Conservation (phyloP, 352 stramenopile genomes). For the Globisporangium spiculum region DNA sequence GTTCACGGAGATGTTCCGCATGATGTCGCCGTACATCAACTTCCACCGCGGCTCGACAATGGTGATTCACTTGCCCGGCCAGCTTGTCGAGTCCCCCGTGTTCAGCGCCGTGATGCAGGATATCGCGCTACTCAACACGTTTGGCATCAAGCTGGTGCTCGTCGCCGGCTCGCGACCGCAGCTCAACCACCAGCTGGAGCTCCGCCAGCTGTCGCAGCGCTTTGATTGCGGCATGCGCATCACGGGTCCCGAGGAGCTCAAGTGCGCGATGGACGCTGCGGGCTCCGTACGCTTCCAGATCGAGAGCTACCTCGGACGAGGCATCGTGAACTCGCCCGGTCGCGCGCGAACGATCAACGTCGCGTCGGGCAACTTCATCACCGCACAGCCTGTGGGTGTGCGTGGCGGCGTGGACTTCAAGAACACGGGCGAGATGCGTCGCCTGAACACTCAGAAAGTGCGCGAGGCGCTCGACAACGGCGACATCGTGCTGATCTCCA, state of each 20-base stretch:
- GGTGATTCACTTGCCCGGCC: constrained; percentile 95
- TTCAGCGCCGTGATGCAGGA: constrained; percentile 95
- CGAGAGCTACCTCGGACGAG: constrained; percentile 79
- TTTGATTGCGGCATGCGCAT: constrained; percentile 87
- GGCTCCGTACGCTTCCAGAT: constrained; percentile 88
- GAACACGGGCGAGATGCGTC: constrained; percentile 92
- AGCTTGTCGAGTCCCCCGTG: constrained; percentile 91
- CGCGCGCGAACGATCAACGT: constrained; percentile 87
- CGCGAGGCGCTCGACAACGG: constrained; percentile 88
- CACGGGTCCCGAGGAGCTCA: constrained; percentile 89
- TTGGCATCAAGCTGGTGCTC: constrained; percentile 93
- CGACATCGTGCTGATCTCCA: constrained; percentile 96
- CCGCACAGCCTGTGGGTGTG: constrained; percentile 88
- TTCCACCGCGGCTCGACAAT: constrained; percentile 94
- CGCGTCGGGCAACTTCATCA: constrained; percentile 97
- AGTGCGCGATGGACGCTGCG: constrained; percentile 95
- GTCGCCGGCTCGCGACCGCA: constrained; percentile 95
- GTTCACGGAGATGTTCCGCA: constrained; percentile 92
- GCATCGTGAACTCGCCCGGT: constrained; percentile 82
- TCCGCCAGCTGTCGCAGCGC: constrained; percentile 63
- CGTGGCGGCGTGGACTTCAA: constrained; percentile 87
- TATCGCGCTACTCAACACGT: constrained; percentile 94
- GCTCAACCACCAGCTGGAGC: constrained; percentile 89
- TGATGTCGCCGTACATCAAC: constrained; percentile 97
- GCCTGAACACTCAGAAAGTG: constrained; percentile 92